These are phyloP conservation scores for Lichtheimia hyalospora DNA, from an alignment of 371 early-diverging fungal genomes.

Conservation along the genomic window DNA sequence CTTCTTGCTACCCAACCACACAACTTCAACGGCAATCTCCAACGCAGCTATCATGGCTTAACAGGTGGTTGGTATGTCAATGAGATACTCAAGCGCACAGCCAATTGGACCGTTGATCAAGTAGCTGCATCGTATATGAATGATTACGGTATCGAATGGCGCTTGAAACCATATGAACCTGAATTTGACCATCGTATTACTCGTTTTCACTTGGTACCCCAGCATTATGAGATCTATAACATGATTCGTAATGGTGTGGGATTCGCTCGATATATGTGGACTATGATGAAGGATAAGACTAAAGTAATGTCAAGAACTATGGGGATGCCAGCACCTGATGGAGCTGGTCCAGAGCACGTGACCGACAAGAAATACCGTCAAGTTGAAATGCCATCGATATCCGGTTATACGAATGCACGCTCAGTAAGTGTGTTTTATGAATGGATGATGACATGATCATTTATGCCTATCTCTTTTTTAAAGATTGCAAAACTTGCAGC, in stretches of 20 bases:
- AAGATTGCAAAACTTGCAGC: conserved; percentile 64
- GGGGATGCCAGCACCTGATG: no score
- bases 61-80: conserved; percentile 73
- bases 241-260: no score
- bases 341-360: no score
- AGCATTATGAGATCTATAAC: neutral
- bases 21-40: conserved; percentile 52
- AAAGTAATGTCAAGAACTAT: no score
- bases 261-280: no score
- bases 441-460: neutral
- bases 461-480: neutral
- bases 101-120: conserved; percentile 57
- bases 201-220: neutral
- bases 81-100: conserved; percentile 62
- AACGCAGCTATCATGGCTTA: conserved; percentile 63
- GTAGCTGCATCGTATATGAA: conserved; percentile 49
- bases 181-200: neutral
- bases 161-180: conserved; percentile 36
- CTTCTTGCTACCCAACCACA: conserved; percentile 63
- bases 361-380: neutral
- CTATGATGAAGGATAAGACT: no score
- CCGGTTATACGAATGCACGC: conserved; percentile 58
- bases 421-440: conserved; percentile 38
- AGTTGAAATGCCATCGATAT: conserved; percentile 30
- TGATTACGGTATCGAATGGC: conserved; percentile 53